A percentile compares a stretch with the other conserved stretches of the same genome.
Conservation (phyloP, 306 rosid genomes). For the Cercis canadensis region DNA sequence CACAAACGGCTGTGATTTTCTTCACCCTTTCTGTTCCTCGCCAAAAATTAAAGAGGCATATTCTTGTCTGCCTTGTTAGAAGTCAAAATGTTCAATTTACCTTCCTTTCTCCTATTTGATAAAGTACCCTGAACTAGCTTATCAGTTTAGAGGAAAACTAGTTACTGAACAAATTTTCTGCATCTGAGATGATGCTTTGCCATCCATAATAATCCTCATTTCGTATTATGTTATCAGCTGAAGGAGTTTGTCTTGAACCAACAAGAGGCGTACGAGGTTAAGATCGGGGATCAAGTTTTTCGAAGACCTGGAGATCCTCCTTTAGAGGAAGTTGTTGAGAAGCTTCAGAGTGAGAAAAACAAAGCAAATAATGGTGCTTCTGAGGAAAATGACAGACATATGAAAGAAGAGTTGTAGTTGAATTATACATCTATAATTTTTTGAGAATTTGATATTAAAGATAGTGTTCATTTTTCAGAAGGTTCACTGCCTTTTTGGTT, state of each 20-base stretch:
- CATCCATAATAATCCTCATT: constrained; percentile 5
- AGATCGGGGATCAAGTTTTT: constrained; percentile 78
- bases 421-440: constrained; percentile 21
- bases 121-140: constrained; percentile 6
- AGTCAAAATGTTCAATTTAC: constrained; percentile 9
- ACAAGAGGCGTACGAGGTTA: constrained; percentile 84
- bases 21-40: not conserved
- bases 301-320: constrained; percentile 93
- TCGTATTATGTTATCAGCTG: constrained; percentile 55
- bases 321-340: constrained; percentile 65
- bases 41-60: not conserved
- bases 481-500: constrained; percentile 5
- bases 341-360: constrained; percentile 51
- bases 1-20: constrained; percentile 1
- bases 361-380: constrained; percentile 40
- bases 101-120: too few relatives aligned
- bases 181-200: constrained; percentile 7
- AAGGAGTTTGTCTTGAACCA: constrained; percentile 80
- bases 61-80: not conserved
- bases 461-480: not conserved
- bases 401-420: constrained; percentile 71
- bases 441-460: constrained; percentile 26
- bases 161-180: not conserved
- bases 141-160: constrained; percentile 13
- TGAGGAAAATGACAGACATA: constrained; percentile 33